Conservation (phyloP, 164 flowering plant species). For the Cinnamomum micranthum region DNA sequence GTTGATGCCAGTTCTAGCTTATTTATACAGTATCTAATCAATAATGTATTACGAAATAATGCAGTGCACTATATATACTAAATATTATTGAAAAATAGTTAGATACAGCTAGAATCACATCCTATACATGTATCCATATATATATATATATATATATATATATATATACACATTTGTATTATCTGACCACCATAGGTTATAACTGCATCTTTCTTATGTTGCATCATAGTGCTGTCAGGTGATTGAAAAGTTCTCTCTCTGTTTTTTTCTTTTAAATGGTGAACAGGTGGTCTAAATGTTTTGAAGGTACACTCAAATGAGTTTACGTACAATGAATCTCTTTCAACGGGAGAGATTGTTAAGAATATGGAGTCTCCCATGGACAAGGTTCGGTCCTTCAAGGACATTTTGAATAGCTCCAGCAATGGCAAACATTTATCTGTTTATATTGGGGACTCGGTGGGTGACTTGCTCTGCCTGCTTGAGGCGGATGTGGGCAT, state of each 20-base stretch:
- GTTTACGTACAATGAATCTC: constrained; percentile 24
- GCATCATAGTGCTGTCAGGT: neutral
- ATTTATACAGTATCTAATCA: no score
- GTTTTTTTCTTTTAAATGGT: neutral
- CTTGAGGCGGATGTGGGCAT: constrained; percentile 37
- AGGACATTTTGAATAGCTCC: constrained; percentile 16
- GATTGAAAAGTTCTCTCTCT: neutral
- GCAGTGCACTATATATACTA: neutral
- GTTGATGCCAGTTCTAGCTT: neutral
- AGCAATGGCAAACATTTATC: constrained; percentile 18
- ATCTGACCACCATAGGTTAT: neutral
- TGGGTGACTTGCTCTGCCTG: constrained; percentile 36
- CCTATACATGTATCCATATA: no score
- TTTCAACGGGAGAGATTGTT: constrained; percentile 34
- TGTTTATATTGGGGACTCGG: constrained; percentile 32
- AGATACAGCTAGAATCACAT: neutral
- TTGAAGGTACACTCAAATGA: constrained; percentile 36
- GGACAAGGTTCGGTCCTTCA: constrained; percentile 33
- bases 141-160: no score
- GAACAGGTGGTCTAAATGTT: constrained; percentile 29
- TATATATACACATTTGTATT: no score
- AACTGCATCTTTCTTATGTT: neutral
- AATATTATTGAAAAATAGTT: neutral
- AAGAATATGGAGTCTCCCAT: constrained; percentile 34
- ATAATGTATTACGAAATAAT: neutral